Evolutionary conservation across 2,329 filamentous ascomycete genomes (phyloP).

Genomic region (Colletotrichum sp.): DNA sequence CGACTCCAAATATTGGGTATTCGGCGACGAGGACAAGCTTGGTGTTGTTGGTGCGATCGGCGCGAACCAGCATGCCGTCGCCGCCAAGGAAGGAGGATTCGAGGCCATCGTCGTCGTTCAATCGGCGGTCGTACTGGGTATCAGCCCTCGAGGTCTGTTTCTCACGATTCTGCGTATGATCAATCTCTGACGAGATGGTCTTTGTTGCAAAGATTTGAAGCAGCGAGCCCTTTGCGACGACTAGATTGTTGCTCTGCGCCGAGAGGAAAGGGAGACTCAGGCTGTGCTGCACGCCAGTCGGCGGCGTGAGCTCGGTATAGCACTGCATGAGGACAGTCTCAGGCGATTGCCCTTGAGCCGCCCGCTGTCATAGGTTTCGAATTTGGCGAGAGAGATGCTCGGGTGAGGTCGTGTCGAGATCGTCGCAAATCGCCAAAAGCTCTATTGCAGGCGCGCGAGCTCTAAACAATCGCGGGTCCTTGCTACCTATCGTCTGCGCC

Average conservation of each 20-base stretch:
- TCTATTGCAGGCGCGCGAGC: constrained; percentile 3
- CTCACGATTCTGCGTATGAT: constrained; percentile 44
- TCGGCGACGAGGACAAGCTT: constrained; percentile 88
- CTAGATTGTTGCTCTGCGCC: constrained; percentile 78
- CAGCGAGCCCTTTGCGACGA: constrained; percentile 90
- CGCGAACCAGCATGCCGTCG: constrained; percentile 65
- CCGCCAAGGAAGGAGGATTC: constrained; percentile 70
- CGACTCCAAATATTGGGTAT: constrained; percentile 81
- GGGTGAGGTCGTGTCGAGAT: not conserved
- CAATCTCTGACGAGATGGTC: constrained; percentile 68
- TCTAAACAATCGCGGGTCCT: not conserved
- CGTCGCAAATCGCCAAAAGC: not conserved
- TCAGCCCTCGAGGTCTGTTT: constrained; percentile 45
- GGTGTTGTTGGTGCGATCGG: constrained; percentile 69
- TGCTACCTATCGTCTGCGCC: not conserved
- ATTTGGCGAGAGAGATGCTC: not conserved
- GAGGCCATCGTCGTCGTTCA: constrained; percentile 66
- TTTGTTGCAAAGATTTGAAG: constrained; percentile 88
- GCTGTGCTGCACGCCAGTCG: constrained; percentile 92
- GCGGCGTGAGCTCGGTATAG: constrained; percentile 94
- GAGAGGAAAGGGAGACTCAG: constrained; percentile 80
- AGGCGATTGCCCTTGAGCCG: constrained; percentile 23
- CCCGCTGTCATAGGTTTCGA: constrained; percentile 12
- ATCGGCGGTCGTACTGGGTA: constrained; percentile 55
- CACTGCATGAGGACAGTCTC: constrained; percentile 77